These are phyloP conservation scores for Marasmius sp. DNA, from an alignment of 1,284 basidiomycete genomes.

Conservation along the genomic window DNA sequence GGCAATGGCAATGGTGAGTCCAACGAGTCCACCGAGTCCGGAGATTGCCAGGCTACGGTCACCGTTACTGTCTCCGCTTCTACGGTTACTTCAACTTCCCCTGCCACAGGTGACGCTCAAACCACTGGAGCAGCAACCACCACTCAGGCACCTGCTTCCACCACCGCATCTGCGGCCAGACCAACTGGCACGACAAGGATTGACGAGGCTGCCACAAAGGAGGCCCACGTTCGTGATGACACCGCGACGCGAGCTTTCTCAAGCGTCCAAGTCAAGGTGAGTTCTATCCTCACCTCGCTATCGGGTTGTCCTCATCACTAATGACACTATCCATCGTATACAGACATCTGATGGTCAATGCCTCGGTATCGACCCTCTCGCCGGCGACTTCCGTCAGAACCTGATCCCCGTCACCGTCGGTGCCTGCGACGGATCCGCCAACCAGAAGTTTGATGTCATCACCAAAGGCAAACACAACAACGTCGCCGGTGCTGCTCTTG, in stretches of 20 bases:
- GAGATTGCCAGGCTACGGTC: background rate
- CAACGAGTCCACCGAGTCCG: background rate
- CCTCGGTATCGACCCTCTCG: conserved; percentile 14
- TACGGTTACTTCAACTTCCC: background rate
- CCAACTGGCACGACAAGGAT: background rate
- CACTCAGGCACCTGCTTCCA: background rate
- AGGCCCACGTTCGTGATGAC: conserved; percentile 18
- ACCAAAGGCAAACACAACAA: conserved; percentile 15
- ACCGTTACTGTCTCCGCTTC: background rate
- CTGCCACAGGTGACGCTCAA: background rate
- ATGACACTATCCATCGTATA: background rate
- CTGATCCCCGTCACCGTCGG: conserved; percentile 15
- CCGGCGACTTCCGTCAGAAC: conserved; percentile 18
- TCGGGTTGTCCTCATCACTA: background rate
- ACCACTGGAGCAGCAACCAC: background rate
- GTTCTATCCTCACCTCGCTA: background rate
- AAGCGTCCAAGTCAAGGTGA: conserved; percentile 16
- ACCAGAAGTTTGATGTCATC: conserved; percentile 18
- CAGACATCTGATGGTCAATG: conserved; percentile 22
- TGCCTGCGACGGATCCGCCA: conserved; percentile 15
- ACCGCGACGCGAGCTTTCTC: conserved; percentile 22
- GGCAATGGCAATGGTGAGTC: background rate
- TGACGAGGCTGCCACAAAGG: background rate
- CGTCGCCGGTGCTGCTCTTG: conserved; percentile 10
- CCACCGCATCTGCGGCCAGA: background rate